Conservation (phyloP, 2,329 filamentous ascomycete species). For the Reticulascus tulasneorum region DNA sequence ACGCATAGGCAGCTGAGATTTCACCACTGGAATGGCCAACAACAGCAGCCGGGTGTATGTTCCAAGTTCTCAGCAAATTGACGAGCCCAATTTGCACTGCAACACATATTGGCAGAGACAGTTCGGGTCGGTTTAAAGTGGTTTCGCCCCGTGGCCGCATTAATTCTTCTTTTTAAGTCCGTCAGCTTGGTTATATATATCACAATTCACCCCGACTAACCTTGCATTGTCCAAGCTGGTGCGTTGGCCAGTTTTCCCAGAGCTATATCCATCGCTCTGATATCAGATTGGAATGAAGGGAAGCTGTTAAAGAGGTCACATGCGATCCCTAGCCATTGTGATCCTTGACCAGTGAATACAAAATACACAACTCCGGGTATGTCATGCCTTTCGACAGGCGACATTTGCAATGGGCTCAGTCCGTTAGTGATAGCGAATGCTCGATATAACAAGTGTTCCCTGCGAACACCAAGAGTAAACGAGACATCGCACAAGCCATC, state of each 20-base stretch:
- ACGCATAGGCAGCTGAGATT: conserved; percentile 39
- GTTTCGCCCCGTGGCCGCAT: too few species aligned
- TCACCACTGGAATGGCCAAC: conserved; percentile 41
- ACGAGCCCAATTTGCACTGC: conserved; percentile 36
- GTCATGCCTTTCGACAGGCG: too few species aligned
- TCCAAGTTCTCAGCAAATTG: conserved; percentile 26
- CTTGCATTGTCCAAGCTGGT: conserved; percentile 7
- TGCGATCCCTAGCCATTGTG: neutral
- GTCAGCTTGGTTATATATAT: too few species aligned
- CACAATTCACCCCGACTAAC: too few species aligned
- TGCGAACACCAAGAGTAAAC: neutral
- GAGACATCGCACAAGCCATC: neutral
- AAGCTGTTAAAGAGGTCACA: neutral
- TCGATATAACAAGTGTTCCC: neutral
- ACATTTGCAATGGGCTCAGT: conserved; percentile 16
- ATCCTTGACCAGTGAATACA: neutral
- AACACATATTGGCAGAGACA: conserved; percentile 29
- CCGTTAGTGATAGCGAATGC: conserved; percentile 33
- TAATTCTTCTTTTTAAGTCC: too few species aligned
- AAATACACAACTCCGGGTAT: too few species aligned
- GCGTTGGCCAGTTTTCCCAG: neutral
- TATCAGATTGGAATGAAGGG: neutral
- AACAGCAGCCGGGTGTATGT: conserved; percentile 26
- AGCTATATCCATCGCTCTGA: neutral
- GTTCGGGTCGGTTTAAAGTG: conserved; percentile 14